Percentiles rank a stretch among this genome's conserved stretches.
Evolutionary conservation across 1,284 basidiomycete genomes (phyloP).

Genomic region (Inonotus obliquus): DNA sequence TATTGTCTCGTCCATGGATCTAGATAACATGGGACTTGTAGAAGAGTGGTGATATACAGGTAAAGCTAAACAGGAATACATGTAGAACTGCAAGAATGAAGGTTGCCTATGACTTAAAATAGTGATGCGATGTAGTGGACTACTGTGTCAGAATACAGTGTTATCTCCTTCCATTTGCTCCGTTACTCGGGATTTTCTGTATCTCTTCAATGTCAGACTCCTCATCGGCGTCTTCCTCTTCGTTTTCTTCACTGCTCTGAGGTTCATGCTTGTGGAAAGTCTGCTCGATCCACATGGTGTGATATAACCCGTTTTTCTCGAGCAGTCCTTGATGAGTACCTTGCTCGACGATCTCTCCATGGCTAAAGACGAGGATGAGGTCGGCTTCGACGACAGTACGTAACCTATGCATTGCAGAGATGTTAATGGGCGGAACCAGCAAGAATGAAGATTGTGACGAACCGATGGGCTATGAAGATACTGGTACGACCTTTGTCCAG

Average conservation of each 20-base stretch:
- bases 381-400: conserved; percentile 93
- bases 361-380: conserved; percentile 84
- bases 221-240: conserved; percentile 8
- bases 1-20: background rate
- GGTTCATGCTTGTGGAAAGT: conserved; percentile 29
- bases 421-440: background rate
- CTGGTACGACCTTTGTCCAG: conserved; percentile 80
- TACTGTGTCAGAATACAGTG: background rate
- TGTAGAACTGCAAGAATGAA: background rate
- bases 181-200: background rate
- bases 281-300: conserved; percentile 86
- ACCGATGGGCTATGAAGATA: conserved; percentile 89
- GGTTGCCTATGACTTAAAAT: background rate
- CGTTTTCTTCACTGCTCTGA: background rate
- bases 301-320: conserved; percentile 68
- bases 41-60: background rate
- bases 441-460: conserved; percentile 12
- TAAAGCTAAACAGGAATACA: background rate
- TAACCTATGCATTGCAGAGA: conserved; percentile 43
- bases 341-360: conserved; percentile 83
- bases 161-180: background rate
- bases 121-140: background rate
- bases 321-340: conserved; percentile 89
- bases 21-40: background rate
- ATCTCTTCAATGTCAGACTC: background rate